Evolutionary conservation across 805 yeast species (phyloP), one percentile per base, ranked within the genome.

Genomic region (baker's yeast (Saccharomyces cerevisiae)): DNA sequence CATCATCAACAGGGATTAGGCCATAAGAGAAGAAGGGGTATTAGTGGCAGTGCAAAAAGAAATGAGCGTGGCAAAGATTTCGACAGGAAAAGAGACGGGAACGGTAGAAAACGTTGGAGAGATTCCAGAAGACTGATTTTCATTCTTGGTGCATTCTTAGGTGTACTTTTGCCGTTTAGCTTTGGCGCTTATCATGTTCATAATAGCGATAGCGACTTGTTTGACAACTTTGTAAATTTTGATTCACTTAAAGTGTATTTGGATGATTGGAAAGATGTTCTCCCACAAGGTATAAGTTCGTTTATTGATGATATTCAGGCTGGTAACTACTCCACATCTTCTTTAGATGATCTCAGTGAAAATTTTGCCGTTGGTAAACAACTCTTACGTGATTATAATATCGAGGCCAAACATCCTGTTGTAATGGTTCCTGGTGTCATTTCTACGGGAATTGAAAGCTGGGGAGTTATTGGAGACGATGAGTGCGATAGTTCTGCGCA

Each of bases 381-480:
- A 47, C 71, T 92, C 76, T 72, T 72, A 41, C 65, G 69, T 10
- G 80, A 79, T 26, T 75, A 79, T 30, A 79, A 82, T 41, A 71
- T 82, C 29, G 66, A 74, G 0, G 77, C 83, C 0, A 81, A 86
- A 58, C 78, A 81, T 69, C 96, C 96, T 6, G 96, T 94, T 13
- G 80, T 94, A 3, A 79, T 94, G 84, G 89, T 94, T 21, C 99
- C 99, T 0, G 99, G 99, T 3, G 97, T 92, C 13, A 88, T 89
- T 53, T 87, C 96, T 30, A 91, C 98, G 0, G 97, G 97, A 3
- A 76, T 94, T 41, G 99, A 94, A 70, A 84, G 90, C 50, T 94
- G 99, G 99, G 85, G 96, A 0, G 74, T 88, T 2, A 79, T 75
- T 32, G 90, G 90, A 10, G 79, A 85, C 4, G 80, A 75, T 2